Evolutionary conservation across 2,329 filamentous ascomycete species (phyloP).

Genomic region (Podosphaera fusca): DNA sequence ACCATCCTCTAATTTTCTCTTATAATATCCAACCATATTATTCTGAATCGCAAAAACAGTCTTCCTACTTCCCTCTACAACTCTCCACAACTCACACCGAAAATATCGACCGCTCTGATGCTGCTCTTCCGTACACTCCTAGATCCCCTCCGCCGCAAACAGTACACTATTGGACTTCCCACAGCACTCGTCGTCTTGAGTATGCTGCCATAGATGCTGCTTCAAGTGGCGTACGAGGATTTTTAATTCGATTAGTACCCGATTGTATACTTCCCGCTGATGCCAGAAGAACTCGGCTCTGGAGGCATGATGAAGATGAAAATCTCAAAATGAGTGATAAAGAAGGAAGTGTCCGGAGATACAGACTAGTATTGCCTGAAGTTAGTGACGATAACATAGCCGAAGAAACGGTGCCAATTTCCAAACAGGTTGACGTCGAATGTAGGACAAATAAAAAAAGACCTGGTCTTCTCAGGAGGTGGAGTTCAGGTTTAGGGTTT

Average conservation of each 20-base stretch:
- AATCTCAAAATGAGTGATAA: conserved; percentile 22
- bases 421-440: background rate
- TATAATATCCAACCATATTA: conserved; percentile 3
- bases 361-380: conserved; percentile 33
- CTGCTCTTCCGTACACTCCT: conserved; percentile 1
- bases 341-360: conserved; percentile 37
- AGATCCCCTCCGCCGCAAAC: conserved; percentile 27
- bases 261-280: conserved; percentile 33
- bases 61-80: conserved; percentile 15
- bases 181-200: conserved; percentile 36
- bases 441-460: background rate
- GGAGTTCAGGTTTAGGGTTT: background rate
- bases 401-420: background rate
- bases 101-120: background rate
- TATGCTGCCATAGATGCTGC: conserved; percentile 45
- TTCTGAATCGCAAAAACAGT: conserved; percentile 8
- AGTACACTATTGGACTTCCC: conserved; percentile 44
- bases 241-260: conserved; percentile 34
- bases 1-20: conserved; percentile 2
- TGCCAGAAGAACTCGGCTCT: conserved; percentile 23
- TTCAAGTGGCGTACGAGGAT: conserved; percentile 33
- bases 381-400: conserved; percentile 9
- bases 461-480: background rate
- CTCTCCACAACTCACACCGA: background rate
- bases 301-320: conserved; percentile 26